These are phyloP conservation scores for Aspergillus fijiensis DNA, from an alignment of 2,329 filamentous ascomycete genomes.

Conservation along the genomic window DNA sequence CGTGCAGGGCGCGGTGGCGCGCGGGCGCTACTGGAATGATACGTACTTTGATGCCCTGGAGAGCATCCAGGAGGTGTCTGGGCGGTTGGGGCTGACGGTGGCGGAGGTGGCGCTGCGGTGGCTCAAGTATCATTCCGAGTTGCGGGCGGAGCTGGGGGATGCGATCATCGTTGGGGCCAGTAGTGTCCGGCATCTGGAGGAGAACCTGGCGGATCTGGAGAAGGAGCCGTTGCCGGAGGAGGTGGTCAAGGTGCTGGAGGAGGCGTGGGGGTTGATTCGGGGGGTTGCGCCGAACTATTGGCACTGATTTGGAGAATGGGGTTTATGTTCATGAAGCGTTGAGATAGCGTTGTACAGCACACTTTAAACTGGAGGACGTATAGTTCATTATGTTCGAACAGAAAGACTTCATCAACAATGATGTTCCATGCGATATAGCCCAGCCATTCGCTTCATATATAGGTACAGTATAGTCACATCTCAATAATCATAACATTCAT, in stretches of 20 bases:
- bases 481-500: not conserved
- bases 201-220: conserved; percentile 41
- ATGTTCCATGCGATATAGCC: too few relatives aligned
- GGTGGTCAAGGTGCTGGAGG: conserved; percentile 40
- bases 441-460: not conserved
- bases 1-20: conserved; percentile 40
- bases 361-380: too few relatives aligned
- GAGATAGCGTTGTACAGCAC: not conserved
- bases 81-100: conserved; percentile 44
- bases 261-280: conserved; percentile 37
- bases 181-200: conserved; percentile 38
- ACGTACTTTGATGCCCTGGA: conserved; percentile 47
- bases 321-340: too few relatives aligned
- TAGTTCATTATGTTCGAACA: not conserved
- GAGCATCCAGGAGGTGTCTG: conserved; percentile 35
- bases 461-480: not conserved
- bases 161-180: conserved; percentile 43
- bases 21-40: conserved; percentile 44
- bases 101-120: conserved; percentile 49
- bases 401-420: not conserved
- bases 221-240: conserved; percentile 43
- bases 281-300: conserved; percentile 33
- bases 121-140: conserved; percentile 45
- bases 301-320: conserved; percentile 18
- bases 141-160: conserved; percentile 36